A percentile compares a stretch with the other conserved stretches of the same genome.
These are phyloP conservation scores for Venturia effusa DNA, from an alignment of 2,329 filamentous ascomycete species.

Conservation along the genomic window DNA sequence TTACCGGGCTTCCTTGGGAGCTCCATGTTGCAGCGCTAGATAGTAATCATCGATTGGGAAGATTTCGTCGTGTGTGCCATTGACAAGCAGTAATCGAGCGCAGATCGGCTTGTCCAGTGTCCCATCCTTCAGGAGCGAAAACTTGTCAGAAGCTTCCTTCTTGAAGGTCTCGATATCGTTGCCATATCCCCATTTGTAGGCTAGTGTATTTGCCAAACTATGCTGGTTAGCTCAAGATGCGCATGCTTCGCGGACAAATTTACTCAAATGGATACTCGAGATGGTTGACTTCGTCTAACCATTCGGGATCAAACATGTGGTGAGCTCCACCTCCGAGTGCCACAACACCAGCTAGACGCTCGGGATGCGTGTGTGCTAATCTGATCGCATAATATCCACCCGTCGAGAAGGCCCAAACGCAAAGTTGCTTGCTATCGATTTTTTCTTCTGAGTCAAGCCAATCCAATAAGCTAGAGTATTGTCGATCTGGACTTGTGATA, in stretches of 20 bases:
- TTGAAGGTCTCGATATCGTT: slow-evolving; percentile 33
- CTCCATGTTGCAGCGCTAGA: slow-evolving; percentile 41
- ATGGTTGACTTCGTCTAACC: slow-evolving; percentile 44
- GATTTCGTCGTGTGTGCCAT: slow-evolving; percentile 49
- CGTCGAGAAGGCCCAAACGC: slow-evolving; percentile 47
- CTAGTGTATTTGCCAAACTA: slow-evolving; percentile 36
- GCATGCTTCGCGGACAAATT: neutral
- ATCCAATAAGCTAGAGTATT: slow-evolving; percentile 43
- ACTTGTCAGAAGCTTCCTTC: slow-evolving; percentile 35
- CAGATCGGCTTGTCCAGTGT: slow-evolving; percentile 41
- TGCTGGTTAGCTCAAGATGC: neutral
- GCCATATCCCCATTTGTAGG: slow-evolving; percentile 37
- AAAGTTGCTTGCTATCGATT: slow-evolving; percentile 38
- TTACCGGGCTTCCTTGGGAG: slow-evolving; percentile 39
- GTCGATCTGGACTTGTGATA: slow-evolving; percentile 39
- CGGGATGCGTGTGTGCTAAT: slow-evolving; percentile 45
- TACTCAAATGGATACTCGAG: slow-evolving; percentile 50
- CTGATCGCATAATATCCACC: slow-evolving; percentile 50
- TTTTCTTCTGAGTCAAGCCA: slow-evolving; percentile 38
- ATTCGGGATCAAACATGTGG: slow-evolving; percentile 45
- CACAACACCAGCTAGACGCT: slow-evolving; percentile 40
- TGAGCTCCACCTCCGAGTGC: slow-evolving; percentile 47
- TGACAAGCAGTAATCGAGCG: slow-evolving; percentile 42
- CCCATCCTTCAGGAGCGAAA: slow-evolving; percentile 44
- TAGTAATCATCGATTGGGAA: slow-evolving; percentile 53